Evolutionary conservation across 2,329 filamentous ascomycete species (phyloP).

Genomic region (Monilinia fructigena): DNA sequence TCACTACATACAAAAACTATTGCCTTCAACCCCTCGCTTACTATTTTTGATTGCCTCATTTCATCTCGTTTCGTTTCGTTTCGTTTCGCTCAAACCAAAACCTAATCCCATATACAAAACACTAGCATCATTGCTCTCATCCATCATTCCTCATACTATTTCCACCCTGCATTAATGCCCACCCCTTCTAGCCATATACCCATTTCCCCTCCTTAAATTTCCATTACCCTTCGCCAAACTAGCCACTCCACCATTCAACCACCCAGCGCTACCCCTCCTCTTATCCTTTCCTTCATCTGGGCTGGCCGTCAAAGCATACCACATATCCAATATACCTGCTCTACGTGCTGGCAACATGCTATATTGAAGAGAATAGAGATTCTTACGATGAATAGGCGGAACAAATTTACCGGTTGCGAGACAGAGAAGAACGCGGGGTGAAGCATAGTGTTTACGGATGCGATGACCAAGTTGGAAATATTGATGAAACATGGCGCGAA

Average conservation of each 20-base stretch:
- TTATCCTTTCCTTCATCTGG: slow-evolving; percentile 25
- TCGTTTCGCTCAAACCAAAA: background rate
- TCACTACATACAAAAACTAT: slow-evolving; percentile 17
- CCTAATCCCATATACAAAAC: slow-evolving; percentile 24
- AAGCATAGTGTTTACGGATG: slow-evolving; percentile 92
- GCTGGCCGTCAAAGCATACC: slow-evolving; percentile 48
- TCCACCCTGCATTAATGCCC: background rate
- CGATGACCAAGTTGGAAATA: slow-evolving; percentile 94
- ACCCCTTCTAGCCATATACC: slow-evolving; percentile 21
- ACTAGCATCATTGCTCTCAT: background rate
- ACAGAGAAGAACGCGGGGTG: slow-evolving; percentile 81
- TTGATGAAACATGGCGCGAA: slow-evolving; percentile 94
- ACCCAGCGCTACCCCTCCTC: slow-evolving; percentile 16
- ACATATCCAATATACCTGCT: slow-evolving; percentile 80
- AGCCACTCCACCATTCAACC: slow-evolving; percentile 18
- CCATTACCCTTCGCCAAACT: slow-evolving; percentile 17
- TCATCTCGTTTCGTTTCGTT: background rate
- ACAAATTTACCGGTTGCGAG: slow-evolving; percentile 89
- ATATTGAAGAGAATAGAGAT: slow-evolving; percentile 94
- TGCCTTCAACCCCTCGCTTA: background rate
- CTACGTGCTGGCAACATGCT: slow-evolving; percentile 89
- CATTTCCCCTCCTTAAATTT: slow-evolving; percentile 16
- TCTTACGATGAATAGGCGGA: slow-evolving; percentile 90
- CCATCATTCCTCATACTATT: background rate
- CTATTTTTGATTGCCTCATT: background rate